Evolutionary conservation across 768 basidiomycete genomes (phyloP).

Genomic region (Hysterangium stoloniferum): DNA sequence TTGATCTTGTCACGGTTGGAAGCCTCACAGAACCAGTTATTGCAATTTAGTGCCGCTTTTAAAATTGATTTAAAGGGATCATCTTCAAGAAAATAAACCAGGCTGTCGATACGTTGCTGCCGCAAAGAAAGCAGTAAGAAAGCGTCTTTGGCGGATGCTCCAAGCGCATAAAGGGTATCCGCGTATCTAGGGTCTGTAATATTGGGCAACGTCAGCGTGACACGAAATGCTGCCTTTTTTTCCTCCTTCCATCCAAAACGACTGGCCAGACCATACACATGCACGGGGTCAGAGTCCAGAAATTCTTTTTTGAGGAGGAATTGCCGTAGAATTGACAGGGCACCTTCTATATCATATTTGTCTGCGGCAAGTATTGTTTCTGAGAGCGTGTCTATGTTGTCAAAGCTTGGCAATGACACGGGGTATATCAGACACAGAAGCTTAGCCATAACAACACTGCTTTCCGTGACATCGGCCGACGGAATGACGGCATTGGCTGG

Average conservation of each 20-base stretch:
- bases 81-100: background rate
- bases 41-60: background rate
- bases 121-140: background rate
- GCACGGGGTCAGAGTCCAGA: conserved; percentile 26
- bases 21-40: too few species aligned
- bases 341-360: conserved; percentile 10
- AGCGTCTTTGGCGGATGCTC: background rate
- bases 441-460: conserved; percentile 6
- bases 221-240: conserved; percentile 32
- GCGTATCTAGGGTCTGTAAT: conserved; percentile 27
- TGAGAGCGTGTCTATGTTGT: conserved; percentile 11
- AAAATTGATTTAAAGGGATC: background rate
- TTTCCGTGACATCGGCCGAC: conserved; percentile 4
- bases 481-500: background rate
- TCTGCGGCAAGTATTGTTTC: conserved; percentile 10
- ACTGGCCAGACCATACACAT: conserved; percentile 39
- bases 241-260: conserved; percentile 40
- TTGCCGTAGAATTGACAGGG: background rate
- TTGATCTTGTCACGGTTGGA: too few species aligned
- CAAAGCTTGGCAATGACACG: conserved; percentile 10
- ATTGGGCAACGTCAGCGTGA: conserved; percentile 33
- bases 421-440: conserved; percentile 14
- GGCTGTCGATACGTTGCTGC: background rate
- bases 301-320: background rate
- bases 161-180: background rate